Evolutionary conservation across 495 filamentous ascomycete genomes (phyloP), one percentile per base, ranked within the genome.

Genomic region (Saxophila tyrrhenica): DNA sequence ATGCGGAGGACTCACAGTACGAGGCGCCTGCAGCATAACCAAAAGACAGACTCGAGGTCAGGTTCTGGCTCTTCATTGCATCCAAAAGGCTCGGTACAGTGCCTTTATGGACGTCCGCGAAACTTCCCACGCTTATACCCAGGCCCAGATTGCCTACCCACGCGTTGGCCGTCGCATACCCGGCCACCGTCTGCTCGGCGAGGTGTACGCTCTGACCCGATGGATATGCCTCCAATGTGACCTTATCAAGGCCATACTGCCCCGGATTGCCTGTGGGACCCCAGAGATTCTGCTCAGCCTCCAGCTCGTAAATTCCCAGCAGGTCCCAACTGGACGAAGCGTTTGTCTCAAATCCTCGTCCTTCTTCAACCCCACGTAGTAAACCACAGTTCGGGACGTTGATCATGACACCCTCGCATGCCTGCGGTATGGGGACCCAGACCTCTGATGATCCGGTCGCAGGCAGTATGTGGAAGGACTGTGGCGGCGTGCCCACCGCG

Each of bases 111-210:
- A 57, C 59, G 19, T 64, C 70, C 62, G 41, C 16, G 20, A 78
- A 77, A 55, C 79, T 79, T 23, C 69, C 69, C 0, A 72, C 63
- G 55, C 71, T 68, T 32, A 71, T 68, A 50, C 73, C 73, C 42
- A 82, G 63, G n/a, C 79, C 80, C 54, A 83, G 73, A 25, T 75
- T 64, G 23, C 64, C 76, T 56, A 82, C 61, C 62, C 78, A 80
- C 51, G 79, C 76, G 35, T 75, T 68, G 9, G 72, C 63, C 15
- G 70, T 52, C 2, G 69, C 68, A 21, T 78, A 65, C 2, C 62
- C 72, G n/a, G 66, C 73, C 20, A 83, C 67, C 9, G 71, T 68
- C 48, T 75, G 72, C 58, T 75, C 66, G 7, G 67, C 56, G 22
- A 80, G 55, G 16, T 65, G 66, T 0, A 75, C 72, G 21, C 74